Evolutionary conservation across 2,329 filamentous ascomycete species (phyloP).

Genomic region (Bipolaris sorokiniana): DNA sequence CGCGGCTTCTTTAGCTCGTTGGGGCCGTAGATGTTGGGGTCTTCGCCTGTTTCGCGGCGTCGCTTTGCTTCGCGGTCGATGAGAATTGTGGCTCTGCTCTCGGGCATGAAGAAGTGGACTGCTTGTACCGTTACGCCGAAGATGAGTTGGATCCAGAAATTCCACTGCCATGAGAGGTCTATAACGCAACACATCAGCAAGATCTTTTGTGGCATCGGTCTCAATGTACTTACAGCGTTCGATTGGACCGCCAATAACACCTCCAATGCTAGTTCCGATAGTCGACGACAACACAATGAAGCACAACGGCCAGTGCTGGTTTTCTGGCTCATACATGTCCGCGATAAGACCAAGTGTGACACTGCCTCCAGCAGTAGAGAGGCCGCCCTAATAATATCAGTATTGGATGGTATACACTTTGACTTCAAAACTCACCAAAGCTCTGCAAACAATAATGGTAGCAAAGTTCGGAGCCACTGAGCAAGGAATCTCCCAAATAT

Average conservation of each 20-base stretch:
- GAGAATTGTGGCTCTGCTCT: slow-evolving; percentile 75
- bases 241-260: slow-evolving; percentile 66
- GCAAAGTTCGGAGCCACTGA: slow-evolving; percentile 66
- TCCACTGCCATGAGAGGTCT: slow-evolving; percentile 68
- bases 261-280: slow-evolving; percentile 76
- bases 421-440: slow-evolving; percentile 60
- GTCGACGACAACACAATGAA: slow-evolving; percentile 60
- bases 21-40: slow-evolving; percentile 70
- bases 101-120: slow-evolving; percentile 71
- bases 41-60: slow-evolving; percentile 65
- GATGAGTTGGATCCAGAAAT: slow-evolving; percentile 83
- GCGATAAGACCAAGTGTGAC: slow-evolving; percentile 68
- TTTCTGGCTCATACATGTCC: slow-evolving; percentile 64
- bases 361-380: slow-evolving; percentile 64
- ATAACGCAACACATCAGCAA: slow-evolving; percentile 49
- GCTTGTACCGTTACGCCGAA: slow-evolving; percentile 72
- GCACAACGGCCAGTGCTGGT: slow-evolving; percentile 65
- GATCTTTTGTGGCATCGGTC: slow-evolving; percentile 58
- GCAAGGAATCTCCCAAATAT: slow-evolving; percentile 72
- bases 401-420: slow-evolving; percentile 59
- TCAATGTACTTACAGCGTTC: slow-evolving; percentile 44
- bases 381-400: slow-evolving; percentile 52
- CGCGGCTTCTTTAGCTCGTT: slow-evolving; percentile 63
- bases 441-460: slow-evolving; percentile 66
- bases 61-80: slow-evolving; percentile 78